phyloP scores from a whole-genome alignment of 441 rosid genomes.

The Gossypium davidsonii region DNA sequence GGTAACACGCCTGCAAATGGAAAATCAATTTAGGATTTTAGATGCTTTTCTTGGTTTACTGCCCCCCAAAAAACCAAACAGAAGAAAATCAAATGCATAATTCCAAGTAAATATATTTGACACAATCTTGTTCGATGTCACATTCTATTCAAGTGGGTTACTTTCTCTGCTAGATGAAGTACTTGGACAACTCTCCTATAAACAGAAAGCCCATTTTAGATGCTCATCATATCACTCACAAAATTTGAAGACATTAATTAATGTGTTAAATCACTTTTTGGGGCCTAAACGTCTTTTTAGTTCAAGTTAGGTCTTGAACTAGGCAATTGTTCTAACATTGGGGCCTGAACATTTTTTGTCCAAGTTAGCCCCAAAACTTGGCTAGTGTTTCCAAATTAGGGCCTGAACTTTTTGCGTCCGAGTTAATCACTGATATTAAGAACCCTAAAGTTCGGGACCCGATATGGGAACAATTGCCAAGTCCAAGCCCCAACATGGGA shows the following conservation, averaged over 20 bases:
- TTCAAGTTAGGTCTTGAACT: too few species aligned
- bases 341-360: too few species aligned
- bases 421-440: too few species aligned
- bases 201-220: neutral
- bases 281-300: too few species aligned
- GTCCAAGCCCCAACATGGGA: too few species aligned
- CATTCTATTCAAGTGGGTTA: neutral
- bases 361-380: too few species aligned
- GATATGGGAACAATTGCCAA: too few species aligned
- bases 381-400: too few species aligned
- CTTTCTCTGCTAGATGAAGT: neutral
- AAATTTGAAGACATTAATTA: neutral
- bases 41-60: neutral
- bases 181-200: neutral
- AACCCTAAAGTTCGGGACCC: too few species aligned
- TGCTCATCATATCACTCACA: neutral
- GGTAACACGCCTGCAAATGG: conserved; percentile 71
- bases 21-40: neutral
- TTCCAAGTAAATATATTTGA: neutral
- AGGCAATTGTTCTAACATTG: too few species aligned
- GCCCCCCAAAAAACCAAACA: neutral
- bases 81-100: neutral
- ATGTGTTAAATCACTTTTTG: too few species aligned
- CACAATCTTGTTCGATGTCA: neutral
- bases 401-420: too few species aligned